Base-by-base conservation (phyloP, 225 moss, liverwort and hornwort genomes). In the Marchantia polymorpha region DNA sequence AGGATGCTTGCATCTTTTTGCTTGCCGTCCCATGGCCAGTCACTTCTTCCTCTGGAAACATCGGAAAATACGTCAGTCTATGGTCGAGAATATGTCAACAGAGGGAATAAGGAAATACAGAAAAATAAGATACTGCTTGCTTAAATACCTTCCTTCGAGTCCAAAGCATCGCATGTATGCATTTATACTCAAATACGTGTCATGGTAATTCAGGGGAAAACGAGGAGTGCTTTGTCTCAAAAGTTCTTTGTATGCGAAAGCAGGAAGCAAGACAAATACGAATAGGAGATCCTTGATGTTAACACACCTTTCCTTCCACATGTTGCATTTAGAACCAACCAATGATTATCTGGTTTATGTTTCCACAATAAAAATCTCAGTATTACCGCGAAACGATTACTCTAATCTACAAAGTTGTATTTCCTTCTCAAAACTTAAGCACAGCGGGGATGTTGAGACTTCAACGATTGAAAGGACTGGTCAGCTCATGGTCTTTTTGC, bases 1-100 rank as follows among this genome's bases (percentile, higher is more conserved):
- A 89, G 65, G 52, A 89, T 16, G 51, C 79, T 82, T 4, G 50
- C 66, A 55, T 81, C 84, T 13, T 74, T 69, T 61, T 70, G 59
- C 47, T 82, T 81, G 12, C 56, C 64, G 66, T 89, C 83, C 88
- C 88, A 89, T 30, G 60, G 58, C 88, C 88, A 89, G 9, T 84
- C 78, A 84, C 88, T 89, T 77, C 78, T 86, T 17, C 88, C 88
- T 19, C 88, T 89, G 75, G 52, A 71, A 6, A 27, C 49, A 39
- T 19, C 22, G 51, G 23, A n/a, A 49, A 17, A 22, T 50, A n/a
- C 71, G 23, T 23, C 50, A 71, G 7, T 10, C 50, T 51, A 71
- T 22, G 51, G 50, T 51, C 14, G n/a, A 22, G 23, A 50, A 50
- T 66, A 29, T 27, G 39, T 39, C 39, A 39, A 39, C 39, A n/a